These are phyloP conservation scores for Aegle marmelos DNA, from an alignment of 345 rosid genomes.

Conservation along the genomic window DNA sequence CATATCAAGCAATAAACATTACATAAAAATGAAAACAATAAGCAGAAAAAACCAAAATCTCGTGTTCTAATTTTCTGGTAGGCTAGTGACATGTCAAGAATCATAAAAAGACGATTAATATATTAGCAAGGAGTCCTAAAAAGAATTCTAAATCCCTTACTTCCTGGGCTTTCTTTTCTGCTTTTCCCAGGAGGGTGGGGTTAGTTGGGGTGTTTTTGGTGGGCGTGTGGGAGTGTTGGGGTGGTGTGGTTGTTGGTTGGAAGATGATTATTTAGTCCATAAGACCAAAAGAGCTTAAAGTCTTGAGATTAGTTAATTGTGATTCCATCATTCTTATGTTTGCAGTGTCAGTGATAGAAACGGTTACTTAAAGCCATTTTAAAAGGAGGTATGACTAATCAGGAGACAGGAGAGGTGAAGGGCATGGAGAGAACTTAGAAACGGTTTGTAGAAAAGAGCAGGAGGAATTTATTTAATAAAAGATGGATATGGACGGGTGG, in stretches of 20 bases:
- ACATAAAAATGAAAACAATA: neutral
- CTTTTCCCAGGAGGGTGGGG: too few species aligned
- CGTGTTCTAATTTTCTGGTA: neutral
- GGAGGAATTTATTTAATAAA: neutral
- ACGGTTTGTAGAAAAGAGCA: neutral
- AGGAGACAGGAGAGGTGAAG: neutral
- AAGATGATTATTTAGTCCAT: neutral
- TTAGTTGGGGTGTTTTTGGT: too few species aligned
- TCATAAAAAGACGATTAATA: neutral
- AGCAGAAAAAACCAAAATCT: neutral
- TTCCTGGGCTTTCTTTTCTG: too few species aligned
- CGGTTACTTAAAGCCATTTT: neutral
- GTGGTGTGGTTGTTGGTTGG: too few species aligned
- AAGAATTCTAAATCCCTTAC: too few species aligned
- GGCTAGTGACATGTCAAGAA: neutral
- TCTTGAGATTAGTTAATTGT: neutral
- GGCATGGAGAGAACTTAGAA: neutral
- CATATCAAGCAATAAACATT: neutral
- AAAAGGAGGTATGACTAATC: neutral
- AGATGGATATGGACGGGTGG: slow-evolving; percentile 3
- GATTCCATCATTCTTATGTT: neutral
- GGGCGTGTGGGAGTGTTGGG: too few species aligned
- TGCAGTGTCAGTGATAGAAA: neutral
- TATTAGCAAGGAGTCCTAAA: neutral
- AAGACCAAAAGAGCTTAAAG: neutral